Base-by-base conservation (phyloP, 495 filamentous ascomycete species). In the Talaromyces proteolyticus region DNA sequence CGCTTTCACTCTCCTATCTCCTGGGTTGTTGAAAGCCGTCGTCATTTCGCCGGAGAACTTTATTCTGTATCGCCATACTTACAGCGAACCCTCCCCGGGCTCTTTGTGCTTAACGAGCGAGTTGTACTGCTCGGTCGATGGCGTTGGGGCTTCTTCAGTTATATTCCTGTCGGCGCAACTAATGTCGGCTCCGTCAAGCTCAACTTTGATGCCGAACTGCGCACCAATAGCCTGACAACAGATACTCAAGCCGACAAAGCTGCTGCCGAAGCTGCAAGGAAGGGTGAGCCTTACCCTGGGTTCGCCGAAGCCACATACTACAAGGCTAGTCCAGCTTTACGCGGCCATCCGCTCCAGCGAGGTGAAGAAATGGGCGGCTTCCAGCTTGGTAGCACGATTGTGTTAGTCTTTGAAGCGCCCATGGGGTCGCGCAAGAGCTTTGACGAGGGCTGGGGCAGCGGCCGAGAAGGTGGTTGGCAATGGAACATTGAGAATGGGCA, bases 351-450 rank as follows among this genome's bases (percentile, higher is more conserved):
- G 8, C 67, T 97, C 51, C 75, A 82, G 42, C 78, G 89, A 36
- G 93, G 93, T 20, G 91, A 94, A 54, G 94, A 99, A 67, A 96
- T 99, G 89, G 93, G 93, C 20, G 93, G 93, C 0, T 99, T 99
- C 68, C 90, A 93, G 72, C 75, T 99, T 18, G 93, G 93, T 19
- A 96, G 91, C 62, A 91, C 92, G 0, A 86, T 99, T 51, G 93
- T 99, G 29, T 72, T 99, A 25, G 91, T 97, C 4, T 99, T 99
- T 70, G 93, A 99, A 66, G 93, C 92, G 34, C 93, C 93, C 0
- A 82, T 82, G 53, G 79, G 81, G 6, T 66, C 66, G 36, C 64
- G 78, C 26, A 74, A 77, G 47, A 87, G 81, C 45, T 78, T 84
- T 44, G 84, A 87, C 65, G 80, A 78, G 59, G 86, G 79, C 34